These are phyloP conservation scores for Sodiomyces alkalinus DNA, from an alignment of 2,329 filamentous ascomycete genomes.

Conservation along the genomic window DNA sequence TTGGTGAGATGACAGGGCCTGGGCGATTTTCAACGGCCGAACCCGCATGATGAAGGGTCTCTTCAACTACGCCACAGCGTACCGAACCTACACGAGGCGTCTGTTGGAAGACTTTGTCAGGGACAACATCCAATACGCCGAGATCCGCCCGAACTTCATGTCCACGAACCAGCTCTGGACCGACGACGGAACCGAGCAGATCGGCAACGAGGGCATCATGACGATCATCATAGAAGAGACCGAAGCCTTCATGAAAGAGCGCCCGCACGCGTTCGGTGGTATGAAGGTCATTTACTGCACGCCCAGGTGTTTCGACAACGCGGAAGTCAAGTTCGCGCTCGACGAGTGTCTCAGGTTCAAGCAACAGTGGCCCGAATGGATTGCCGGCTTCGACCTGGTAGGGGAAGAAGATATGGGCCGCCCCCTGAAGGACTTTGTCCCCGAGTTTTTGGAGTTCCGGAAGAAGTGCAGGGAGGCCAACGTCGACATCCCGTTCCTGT, in stretches of 20 bases:
- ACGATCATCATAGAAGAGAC: conserved; percentile 41
- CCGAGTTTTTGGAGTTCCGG: conserved; percentile 41
- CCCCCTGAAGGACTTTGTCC: conserved; percentile 39
- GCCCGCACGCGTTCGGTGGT: conserved; percentile 37
- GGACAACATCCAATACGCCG: conserved; percentile 56
- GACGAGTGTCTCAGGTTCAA: conserved; percentile 49
- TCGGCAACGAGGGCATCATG: conserved; percentile 46
- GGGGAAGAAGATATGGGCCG: conserved; percentile 49
- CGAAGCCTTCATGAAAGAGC: conserved; percentile 24
- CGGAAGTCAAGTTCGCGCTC: conserved; percentile 34
- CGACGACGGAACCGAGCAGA: conserved; percentile 35
- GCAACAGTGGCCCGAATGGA: conserved; percentile 35
- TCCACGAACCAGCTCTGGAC: conserved; percentile 43
- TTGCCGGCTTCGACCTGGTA: conserved; percentile 57
- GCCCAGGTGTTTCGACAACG: conserved; percentile 40
- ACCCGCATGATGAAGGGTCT: conserved; percentile 61
- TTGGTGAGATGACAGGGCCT: conserved; percentile 34
- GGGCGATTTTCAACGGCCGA: conserved; percentile 50
- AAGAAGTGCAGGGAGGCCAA: conserved; percentile 28
- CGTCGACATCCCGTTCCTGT: conserved; percentile 54
- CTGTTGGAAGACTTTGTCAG: conserved; percentile 46
- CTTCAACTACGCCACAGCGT: conserved; percentile 51
- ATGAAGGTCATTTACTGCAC: conserved; percentile 61
- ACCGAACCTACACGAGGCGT: conserved; percentile 40
- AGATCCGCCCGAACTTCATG: conserved; percentile 57